Conservation (phyloP, 2,329 filamentous ascomycete genomes). For the Fusarium cicatricum region DNA sequence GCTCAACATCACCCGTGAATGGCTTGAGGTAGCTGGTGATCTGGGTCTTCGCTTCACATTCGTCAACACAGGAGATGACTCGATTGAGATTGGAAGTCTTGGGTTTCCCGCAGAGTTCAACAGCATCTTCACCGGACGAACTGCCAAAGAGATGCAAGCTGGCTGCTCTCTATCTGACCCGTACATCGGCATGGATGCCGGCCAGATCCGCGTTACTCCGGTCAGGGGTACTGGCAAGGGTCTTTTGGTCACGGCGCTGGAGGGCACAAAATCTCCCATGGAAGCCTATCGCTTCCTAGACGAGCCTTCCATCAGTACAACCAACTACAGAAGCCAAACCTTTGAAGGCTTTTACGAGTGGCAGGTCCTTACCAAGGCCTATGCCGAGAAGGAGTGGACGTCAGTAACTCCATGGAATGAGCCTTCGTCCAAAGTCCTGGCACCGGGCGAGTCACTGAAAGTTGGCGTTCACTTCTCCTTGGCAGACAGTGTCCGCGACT, state of each 20-base stretch:
- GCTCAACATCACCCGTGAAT: slow-evolving; percentile 59
- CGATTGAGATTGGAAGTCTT: slow-evolving; percentile 63
- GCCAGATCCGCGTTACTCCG: slow-evolving; percentile 62
- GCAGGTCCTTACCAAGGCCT: slow-evolving; percentile 63
- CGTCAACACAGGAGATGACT: slow-evolving; percentile 50
- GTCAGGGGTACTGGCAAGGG: slow-evolving; percentile 61
- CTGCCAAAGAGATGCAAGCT: slow-evolving; percentile 56
- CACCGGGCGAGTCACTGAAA: slow-evolving; percentile 54
- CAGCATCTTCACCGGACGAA: slow-evolving; percentile 65
- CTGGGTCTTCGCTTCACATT: slow-evolving; percentile 61
- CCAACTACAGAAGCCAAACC: slow-evolving; percentile 59
- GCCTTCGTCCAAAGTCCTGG: slow-evolving; percentile 56
- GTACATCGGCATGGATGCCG: slow-evolving; percentile 67
- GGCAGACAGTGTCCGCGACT: slow-evolving; percentile 54
- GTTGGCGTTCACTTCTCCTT: slow-evolving; percentile 62
- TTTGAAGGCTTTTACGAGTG: slow-evolving; percentile 70
- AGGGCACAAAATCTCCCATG: slow-evolving; percentile 52
- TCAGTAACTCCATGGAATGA: slow-evolving; percentile 61
- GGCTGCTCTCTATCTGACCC: slow-evolving; percentile 66
- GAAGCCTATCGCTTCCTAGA: slow-evolving; percentile 64
- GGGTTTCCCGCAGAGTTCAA: slow-evolving; percentile 69
- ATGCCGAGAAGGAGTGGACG: slow-evolving; percentile 65
- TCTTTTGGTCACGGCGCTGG: slow-evolving; percentile 63
- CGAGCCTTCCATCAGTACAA: slow-evolving; percentile 52
- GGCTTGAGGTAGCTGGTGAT: slow-evolving; percentile 58